Base-by-base conservation (phyloP, 2,329 filamentous ascomycete genomes). In the Colletotrichum gigasporum region DNA sequence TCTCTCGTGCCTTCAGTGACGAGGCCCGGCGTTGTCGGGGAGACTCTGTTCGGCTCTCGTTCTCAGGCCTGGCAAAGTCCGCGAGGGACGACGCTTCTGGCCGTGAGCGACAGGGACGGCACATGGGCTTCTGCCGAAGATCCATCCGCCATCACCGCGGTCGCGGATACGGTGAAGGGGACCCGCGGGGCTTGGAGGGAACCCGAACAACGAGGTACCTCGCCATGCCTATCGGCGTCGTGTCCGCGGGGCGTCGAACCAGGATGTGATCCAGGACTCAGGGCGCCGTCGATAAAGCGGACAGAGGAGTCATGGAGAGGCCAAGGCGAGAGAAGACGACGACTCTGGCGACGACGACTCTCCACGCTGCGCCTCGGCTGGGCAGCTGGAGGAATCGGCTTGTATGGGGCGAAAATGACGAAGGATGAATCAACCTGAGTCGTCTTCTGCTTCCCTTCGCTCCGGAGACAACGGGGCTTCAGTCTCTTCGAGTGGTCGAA, bases 81-180 rank as follows among this genome's bases (percentile, higher is more conserved):
- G 47, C 39, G 47, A 20, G 51, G 32, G 32, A 39, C n/a, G 39
- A 48, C 48, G 41, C 42, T 64, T 55, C 51, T 37, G 63, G 63
- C 28, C 26, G 47, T 65, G 63, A 63, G 58, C 63, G 58, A 65
- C 63, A 65, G 63, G 63, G 50, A 65, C 63, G 30, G 30, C 57
- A 65, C 57, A 65, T 56, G 45, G 57, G 37, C 28, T 57, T 50
- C 44, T 45, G 44, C 48, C 56, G 61, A 47, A 48, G 32, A 41
- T 34, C 55, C 56, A 53, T 54, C 30, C 48, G 22, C 55, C 53
- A 28, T 47, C 61, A 47, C 48, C 34, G 48, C 55, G 55, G 60
- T 45, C 61, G 32, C 50, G 56, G 61, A 60, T 54, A 61, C 56
- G 56, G 61, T 64, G 55, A 61, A 48, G 42, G 48, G 51, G 51